These are phyloP conservation scores for Dispira simplex DNA, from an alignment of 192 early-diverging fungal species.

Conservation along the genomic window DNA sequence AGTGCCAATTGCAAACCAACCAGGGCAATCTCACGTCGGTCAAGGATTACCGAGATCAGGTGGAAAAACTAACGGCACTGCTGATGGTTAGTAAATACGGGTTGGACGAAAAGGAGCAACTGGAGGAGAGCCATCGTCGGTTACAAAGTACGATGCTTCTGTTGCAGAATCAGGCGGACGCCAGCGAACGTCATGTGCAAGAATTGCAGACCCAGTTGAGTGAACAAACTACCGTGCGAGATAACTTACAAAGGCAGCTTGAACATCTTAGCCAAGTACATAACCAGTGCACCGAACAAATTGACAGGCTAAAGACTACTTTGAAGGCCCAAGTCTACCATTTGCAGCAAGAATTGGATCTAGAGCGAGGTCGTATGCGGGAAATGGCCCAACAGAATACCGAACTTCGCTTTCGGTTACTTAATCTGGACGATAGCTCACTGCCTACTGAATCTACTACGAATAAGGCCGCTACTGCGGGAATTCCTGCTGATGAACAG, in stretches of 20 bases:
- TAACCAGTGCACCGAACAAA: background rate
- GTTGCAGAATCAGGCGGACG: background rate
- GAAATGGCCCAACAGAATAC: background rate
- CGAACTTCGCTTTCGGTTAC: background rate
- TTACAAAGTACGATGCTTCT: background rate
- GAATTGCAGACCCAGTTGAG: background rate
- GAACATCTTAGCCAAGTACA: background rate
- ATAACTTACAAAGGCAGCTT: background rate
- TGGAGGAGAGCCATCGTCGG: background rate
- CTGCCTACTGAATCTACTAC: too few species aligned
- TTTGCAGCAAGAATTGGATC: background rate
- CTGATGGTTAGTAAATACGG: background rate
- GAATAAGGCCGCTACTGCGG: too few species aligned
- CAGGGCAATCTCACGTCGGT: background rate
- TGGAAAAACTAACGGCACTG: constrained; percentile 4
- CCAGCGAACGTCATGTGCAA: background rate
- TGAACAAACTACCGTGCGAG: background rate
- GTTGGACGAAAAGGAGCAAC: background rate
- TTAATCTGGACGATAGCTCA: background rate
- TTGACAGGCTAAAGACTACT: background rate
- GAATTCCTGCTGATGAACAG: too few species aligned
- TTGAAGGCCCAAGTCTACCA: background rate
- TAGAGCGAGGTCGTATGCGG: background rate
- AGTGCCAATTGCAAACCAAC: background rate
- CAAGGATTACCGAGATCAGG: background rate